Percentiles rank a stretch among this genome's conserved stretches.
Evolutionary conservation across 2,329 filamentous ascomycete species (phyloP).

Genomic region (Claviceps cyperi): DNA sequence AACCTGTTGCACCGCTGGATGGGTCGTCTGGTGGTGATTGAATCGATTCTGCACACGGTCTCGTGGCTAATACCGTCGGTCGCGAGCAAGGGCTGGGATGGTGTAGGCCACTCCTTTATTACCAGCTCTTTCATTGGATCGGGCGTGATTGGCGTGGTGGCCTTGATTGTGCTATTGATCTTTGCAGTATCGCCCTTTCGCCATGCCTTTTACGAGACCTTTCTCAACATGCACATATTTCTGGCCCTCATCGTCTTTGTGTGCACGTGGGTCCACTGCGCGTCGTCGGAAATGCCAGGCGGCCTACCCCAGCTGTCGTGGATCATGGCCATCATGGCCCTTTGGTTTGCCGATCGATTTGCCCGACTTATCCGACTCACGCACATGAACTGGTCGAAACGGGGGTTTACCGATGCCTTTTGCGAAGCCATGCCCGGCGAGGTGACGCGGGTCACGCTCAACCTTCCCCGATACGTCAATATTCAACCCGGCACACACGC

Average conservation of each 20-base stretch:
- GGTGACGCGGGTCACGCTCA: constrained; percentile 53
- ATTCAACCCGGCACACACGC: constrained; percentile 59
- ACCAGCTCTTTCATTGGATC: constrained; percentile 50
- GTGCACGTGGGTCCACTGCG: constrained; percentile 67
- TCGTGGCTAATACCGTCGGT: constrained; percentile 63
- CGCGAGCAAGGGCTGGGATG: constrained; percentile 46
- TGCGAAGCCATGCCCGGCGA: constrained; percentile 58
- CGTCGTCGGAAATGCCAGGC: constrained; percentile 41
- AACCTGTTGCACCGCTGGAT: constrained; percentile 64
- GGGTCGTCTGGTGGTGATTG: constrained; percentile 56
- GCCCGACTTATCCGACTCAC: constrained; percentile 47
- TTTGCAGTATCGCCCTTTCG: constrained; percentile 65
- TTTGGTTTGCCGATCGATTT: constrained; percentile 63
- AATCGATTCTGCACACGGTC: constrained; percentile 53
- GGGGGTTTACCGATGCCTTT: constrained; percentile 47
- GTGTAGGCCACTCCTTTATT: constrained; percentile 38
- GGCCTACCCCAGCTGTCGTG: constrained; percentile 58
- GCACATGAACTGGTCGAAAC: constrained; percentile 49
- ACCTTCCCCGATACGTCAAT: constrained; percentile 50
- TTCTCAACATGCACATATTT: constrained; percentile 73
- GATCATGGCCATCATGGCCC: constrained; percentile 55
- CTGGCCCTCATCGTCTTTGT: constrained; percentile 54
- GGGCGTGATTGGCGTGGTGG: constrained; percentile 45
- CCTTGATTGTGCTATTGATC: constrained; percentile 52
- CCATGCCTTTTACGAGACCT: constrained; percentile 95